Base-by-base conservation (phyloP, 2,329 filamentous ascomycete genomes). In the Thielaviopsis musarum region DNA sequence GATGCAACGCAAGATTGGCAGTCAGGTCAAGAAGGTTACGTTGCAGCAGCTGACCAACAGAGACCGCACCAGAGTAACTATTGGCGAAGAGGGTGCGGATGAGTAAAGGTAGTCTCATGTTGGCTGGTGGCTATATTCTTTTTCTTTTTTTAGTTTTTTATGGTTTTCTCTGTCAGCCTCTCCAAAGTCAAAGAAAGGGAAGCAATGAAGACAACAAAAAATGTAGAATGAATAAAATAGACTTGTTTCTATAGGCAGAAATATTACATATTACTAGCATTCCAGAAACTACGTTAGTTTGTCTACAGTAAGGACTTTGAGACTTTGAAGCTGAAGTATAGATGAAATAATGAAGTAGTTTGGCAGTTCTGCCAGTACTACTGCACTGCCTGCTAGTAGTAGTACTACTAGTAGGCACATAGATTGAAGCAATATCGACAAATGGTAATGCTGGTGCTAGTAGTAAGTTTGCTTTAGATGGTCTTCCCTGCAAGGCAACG, bases 1-100 rank as follows among this genome's bases (percentile, higher is more conserved):
- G 75, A 95, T 98, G 86, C 88, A 95, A 74, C 87, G 88, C 78
- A 98, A 96, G 79, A 86, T 94, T 68, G 88, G 88, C 63, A 83
- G 85, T 62, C 91, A 97, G 74, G 82, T 87, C 70, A 88, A 94
- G 74, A 93, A 91, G 74, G 86, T 97, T 67, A 87, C 88, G 66
- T 76, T 95, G 68, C 89, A 95, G 73, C 85, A 89, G 70, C 84
- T 97, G 68, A 91, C 87, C 64, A 87, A 86, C 66, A 81, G 81
- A 68, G 87, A 87, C 66, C 82, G 91, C 68, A 90, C 85, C 73
- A 95, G 88, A 77, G 90, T 97, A 75, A 91, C 84, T 74, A 84
- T 95, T 74, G 86, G 76, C 71, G 83, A 87, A 68, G 80, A 88
- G 62, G 78, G 80, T 66, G 82, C 82, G 65, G 80, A 81, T 65